Evolutionary conservation across 768 basidiomycete species (phyloP).

Genomic region (Serendipita sp.): DNA sequence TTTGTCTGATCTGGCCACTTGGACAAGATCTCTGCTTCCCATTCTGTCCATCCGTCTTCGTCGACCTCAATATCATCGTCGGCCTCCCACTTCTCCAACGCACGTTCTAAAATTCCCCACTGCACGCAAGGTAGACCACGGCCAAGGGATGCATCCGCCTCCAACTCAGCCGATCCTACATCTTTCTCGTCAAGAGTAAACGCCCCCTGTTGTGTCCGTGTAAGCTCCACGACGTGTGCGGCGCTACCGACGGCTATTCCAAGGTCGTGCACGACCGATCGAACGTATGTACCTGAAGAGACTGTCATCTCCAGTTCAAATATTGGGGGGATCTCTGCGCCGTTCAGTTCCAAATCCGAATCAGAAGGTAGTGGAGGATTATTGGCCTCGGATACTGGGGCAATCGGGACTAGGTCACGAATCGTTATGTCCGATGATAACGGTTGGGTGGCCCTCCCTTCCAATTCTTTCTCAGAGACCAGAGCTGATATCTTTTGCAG

Average conservation of each 20-base stretch:
- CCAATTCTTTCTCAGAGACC: conserved; percentile 9
- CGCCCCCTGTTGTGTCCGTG: conserved; percentile 74
- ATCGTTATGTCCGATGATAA: conserved; percentile 14
- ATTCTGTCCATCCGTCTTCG: conserved; percentile 53
- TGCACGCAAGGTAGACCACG: conserved; percentile 50
- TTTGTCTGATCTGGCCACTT: conserved; percentile 15
- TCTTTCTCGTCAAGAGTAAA: conserved; percentile 35
- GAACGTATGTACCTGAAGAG: conserved; percentile 92
- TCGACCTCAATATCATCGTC: conserved; percentile 32
- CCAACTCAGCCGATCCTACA: background rate
- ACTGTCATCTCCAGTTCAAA: conserved; percentile 88
- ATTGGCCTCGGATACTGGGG: conserved; percentile 11
- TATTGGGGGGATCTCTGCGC: conserved; percentile 38
- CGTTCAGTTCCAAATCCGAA: conserved; percentile 16
- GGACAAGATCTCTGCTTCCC: conserved; percentile 71
- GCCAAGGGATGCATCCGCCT: conserved; percentile 24
- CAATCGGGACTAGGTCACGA: background rate
- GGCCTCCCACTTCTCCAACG: conserved; percentile 29
- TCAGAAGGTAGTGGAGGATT: conserved; percentile 16
- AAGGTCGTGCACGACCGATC: conserved; percentile 88
- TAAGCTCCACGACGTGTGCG: conserved; percentile 85
- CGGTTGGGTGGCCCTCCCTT: conserved; percentile 18
- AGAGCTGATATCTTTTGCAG: conserved; percentile 45
- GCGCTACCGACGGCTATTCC: conserved; percentile 70
- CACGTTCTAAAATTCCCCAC: conserved; percentile 58